Percentiles rank a stretch among this genome's conserved stretches.
phyloP scores from a whole-genome alignment of 2,329 filamentous ascomycete genomes.

The Thyridium curvatum region DNA sequence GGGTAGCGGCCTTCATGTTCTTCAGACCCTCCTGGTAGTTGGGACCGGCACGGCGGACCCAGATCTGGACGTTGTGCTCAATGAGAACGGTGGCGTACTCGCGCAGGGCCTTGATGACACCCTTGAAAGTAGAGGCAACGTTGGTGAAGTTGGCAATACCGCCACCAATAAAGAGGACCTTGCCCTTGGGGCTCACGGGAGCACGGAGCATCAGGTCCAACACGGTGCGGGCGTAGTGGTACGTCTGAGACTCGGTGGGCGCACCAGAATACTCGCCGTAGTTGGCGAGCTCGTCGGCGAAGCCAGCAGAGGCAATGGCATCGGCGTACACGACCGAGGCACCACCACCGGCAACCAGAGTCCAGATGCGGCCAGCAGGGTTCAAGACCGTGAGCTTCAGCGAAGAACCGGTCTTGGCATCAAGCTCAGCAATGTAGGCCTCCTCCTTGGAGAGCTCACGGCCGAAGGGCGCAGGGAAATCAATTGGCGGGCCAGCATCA shows the following conservation, averaged over 20 bases:
- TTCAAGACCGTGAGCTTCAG: slow-evolving; percentile 98
- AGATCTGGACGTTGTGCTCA: slow-evolving; percentile 98
- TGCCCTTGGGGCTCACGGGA: slow-evolving; percentile 78
- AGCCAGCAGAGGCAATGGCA: slow-evolving; percentile 93
- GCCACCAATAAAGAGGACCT: slow-evolving; percentile 98
- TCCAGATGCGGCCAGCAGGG: slow-evolving; percentile 89
- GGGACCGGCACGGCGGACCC: slow-evolving; percentile 83
- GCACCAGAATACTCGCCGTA: slow-evolving; percentile 99
- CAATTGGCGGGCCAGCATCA: slow-evolving; percentile 95
- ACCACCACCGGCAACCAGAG: slow-evolving; percentile 97
- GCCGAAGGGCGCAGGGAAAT: slow-evolving; percentile 97
- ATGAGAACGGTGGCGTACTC: slow-evolving; percentile 79
- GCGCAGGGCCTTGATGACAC: slow-evolving; percentile 91
- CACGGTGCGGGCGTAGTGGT: slow-evolving; percentile 96
- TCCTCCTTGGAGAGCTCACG: slow-evolving; percentile 99
- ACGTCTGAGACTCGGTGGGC: slow-evolving; percentile 97
- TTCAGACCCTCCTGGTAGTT: slow-evolving; percentile 99
- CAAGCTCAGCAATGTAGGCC: slow-evolving; percentile 96
- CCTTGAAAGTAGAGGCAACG: slow-evolving; percentile 98
- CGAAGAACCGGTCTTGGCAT: slow-evolving; percentile 98
- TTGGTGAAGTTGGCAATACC: slow-evolving; percentile 99
- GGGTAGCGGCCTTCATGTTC: slow-evolving; percentile 97
- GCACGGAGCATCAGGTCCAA: slow-evolving; percentile 96
- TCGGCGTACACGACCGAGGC: slow-evolving; percentile 98
- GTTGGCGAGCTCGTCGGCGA: slow-evolving; percentile 95